Evolutionary conservation across 192 early-diverging fungal species (phyloP), one percentile per base, ranked within the genome.

Genomic region (Pilobolus umbonatus): DNA sequence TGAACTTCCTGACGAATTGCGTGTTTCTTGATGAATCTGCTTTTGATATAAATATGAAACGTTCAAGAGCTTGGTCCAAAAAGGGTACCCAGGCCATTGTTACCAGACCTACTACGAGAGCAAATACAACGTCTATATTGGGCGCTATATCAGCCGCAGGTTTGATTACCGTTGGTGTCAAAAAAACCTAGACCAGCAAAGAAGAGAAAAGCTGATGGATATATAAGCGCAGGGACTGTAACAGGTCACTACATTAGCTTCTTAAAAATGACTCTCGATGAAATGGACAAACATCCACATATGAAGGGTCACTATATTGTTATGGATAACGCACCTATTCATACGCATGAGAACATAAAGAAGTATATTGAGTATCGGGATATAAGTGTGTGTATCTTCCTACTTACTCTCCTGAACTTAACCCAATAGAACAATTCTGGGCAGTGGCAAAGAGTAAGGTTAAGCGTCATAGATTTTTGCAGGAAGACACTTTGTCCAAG

Each of bases 41-140:
- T 29, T 61, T 51, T 52, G n/a, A 61, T 61, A 59, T 59, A 8
- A 59, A 59, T 24, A 59, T 48, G 34, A 59, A 46, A 52, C 47
- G 35, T 17, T 42, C 28, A 21, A 52, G 42, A 42, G 59, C 48
- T 3, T 32, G 59, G 48, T 40, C 38, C 3, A 40, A 11, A 40
- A 40, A 40, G n/a, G 38, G 38, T 3, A 8, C 3, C 38, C 5
- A 12, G n/a, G 11, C 5, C 11, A 8, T 3, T 11, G n/a, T 2
- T 40, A 10, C 38, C 38, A 8, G 52, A 10, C 36, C 52, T 36
- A 54, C 50, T 35, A 53, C 31, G 32, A 53, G 50, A 53, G 50
- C 50, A 53, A 53, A 53, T 34, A 53, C 50, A 53, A 34, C 31
- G 50, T 53, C 50, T 53, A 53, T 53, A 35, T 53, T 53, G 31